phyloP scores from a whole-genome alignment of 345 rosid species.

The Aquilaria malaccensis region DNA sequence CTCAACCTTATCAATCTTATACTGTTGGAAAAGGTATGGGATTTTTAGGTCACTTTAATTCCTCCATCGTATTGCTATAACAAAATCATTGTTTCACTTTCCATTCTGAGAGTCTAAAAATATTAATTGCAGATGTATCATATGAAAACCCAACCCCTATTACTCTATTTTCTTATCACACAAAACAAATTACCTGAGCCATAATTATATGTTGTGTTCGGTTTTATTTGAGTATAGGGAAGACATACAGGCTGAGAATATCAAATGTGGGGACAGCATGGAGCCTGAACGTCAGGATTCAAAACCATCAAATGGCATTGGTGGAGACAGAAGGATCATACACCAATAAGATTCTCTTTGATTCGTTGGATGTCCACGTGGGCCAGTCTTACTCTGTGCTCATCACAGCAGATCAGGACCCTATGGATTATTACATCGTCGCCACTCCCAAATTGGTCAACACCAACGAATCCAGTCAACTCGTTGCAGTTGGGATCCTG shows the following conservation, averaged over 20 bases:
- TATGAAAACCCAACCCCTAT: too few relatives aligned
- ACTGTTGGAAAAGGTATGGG: conserved; percentile 26
- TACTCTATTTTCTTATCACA: too few relatives aligned
- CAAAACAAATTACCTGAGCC: too few relatives aligned
- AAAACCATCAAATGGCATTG: conserved; percentile 36
- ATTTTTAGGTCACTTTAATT: too few relatives aligned
- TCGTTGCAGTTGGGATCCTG: conserved; percentile 23
- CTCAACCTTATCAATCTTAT: conserved; percentile 17
- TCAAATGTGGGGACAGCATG: conserved; percentile 49
- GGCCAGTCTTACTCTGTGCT: conserved; percentile 69
- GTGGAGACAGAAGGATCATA: conserved; percentile 69
- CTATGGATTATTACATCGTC: conserved; percentile 41
- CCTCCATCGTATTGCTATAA: too few relatives aligned
- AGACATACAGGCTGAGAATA: conserved; percentile 44
- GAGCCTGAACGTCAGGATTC: conserved; percentile 48
- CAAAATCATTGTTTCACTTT: too few relatives aligned
- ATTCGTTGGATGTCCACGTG: conserved; percentile 47
- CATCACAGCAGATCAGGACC: conserved; percentile 38
- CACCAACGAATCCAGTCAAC: neutral
- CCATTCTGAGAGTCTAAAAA: too few relatives aligned
- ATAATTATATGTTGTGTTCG: too few relatives aligned
- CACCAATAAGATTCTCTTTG: conserved; percentile 35
- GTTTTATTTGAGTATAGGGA: conserved; percentile 19
- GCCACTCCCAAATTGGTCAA: conserved; percentile 37
- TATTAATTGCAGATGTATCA: too few relatives aligned